phyloP scores from a whole-genome alignment of 78 protist genomes.

The Monocercomonoides exilis region DNA sequence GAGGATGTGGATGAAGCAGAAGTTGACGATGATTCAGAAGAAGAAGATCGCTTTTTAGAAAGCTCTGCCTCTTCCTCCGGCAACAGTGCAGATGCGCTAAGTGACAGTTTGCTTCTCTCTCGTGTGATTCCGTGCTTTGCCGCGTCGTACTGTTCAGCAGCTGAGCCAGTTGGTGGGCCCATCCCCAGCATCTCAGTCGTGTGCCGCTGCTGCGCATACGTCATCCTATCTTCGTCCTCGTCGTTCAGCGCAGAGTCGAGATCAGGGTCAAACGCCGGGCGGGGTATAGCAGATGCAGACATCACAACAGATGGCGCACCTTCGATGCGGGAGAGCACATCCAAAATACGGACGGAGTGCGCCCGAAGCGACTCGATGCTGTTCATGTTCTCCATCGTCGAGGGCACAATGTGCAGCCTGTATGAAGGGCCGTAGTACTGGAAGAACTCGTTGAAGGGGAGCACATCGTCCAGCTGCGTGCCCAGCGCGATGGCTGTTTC shows the following conservation, averaged over 20 bases:
- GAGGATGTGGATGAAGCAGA: too few species aligned
- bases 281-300: constrained; percentile 31
- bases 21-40: too few species aligned
- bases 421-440: constrained; percentile 90
- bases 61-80: too few species aligned
- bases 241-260: neutral
- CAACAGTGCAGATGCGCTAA: too few species aligned
- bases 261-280: constrained; percentile 13
- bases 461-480: constrained; percentile 8
- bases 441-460: constrained; percentile 89
- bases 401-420: constrained; percentile 51
- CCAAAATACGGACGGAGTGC: neutral
- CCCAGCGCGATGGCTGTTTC: constrained; percentile 71
- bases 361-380: constrained; percentile 58
- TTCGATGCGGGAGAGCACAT: constrained; percentile 32
- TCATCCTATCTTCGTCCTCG: neutral
- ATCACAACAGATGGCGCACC: constrained; percentile 53
- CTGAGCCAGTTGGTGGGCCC: too few species aligned
- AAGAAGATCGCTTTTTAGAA: too few species aligned
- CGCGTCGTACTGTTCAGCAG: too few species aligned
- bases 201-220: too few species aligned
- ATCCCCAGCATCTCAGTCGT: too few species aligned
- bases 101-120: too few species aligned
- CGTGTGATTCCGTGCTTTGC: too few species aligned
- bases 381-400: constrained; percentile 78